Percentiles rank a stretch among this genome's conserved stretches.
phyloP scores from a whole-genome alignment of 2,329 filamentous ascomycete species.

The Scedosporium aurantiacum region DNA sequence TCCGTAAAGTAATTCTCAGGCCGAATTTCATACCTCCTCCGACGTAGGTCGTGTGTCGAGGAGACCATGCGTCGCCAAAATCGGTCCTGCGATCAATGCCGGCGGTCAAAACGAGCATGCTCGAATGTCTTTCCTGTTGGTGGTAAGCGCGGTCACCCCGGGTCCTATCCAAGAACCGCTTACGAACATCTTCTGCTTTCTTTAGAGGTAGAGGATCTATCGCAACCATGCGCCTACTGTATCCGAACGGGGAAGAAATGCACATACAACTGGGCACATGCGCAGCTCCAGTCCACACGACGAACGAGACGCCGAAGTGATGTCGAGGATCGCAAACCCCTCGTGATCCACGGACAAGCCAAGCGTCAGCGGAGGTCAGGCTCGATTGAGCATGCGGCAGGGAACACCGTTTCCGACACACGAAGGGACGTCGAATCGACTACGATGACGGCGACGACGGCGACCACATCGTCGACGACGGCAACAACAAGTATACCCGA shows the following conservation, averaged over 20 bases:
- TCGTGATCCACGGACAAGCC: neutral
- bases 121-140: neutral
- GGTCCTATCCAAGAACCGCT: neutral
- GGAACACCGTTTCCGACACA: neutral
- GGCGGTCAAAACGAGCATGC: neutral
- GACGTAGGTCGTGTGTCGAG: neutral
- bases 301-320: neutral
- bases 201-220: neutral
- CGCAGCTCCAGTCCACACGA: conserved; percentile 8
- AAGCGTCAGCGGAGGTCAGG: neutral
- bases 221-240: conserved; percentile 11
- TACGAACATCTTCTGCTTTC: neutral
- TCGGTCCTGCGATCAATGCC: conserved; percentile 2
- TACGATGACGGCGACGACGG: neutral
- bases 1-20: neutral
- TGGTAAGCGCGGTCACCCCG: neutral
- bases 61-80: conserved; percentile 3
- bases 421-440: too few relatives aligned
- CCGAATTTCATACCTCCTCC: neutral
- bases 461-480: neutral
- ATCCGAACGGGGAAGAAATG: conserved; percentile 11
- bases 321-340: neutral
- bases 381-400: neutral
- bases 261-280: conserved; percentile 11
- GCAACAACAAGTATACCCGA: neutral